Base-by-base conservation (phyloP, 768 basidiomycete genomes). In the Phanerochaete sordida region DNA sequence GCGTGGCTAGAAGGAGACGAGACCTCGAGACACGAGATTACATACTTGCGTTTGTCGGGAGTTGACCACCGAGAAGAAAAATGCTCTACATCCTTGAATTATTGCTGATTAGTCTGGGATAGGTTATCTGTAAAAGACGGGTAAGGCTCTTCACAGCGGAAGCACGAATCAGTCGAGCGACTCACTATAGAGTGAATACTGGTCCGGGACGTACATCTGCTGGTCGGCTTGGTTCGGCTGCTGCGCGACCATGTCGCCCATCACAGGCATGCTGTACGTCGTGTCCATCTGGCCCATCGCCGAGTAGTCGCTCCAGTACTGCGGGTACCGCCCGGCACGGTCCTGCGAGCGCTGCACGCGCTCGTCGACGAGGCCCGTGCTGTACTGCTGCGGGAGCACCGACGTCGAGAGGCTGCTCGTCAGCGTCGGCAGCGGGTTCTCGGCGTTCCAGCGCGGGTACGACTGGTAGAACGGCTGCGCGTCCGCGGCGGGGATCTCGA, bases 321-420 rank as follows among this genome's bases (percentile, higher is more conserved):
- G 73, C 48, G 73, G 69, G 63, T 68, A 72, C 26, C 72, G 69
- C 52, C 67, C 62, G 27, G 60, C 62, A 30, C 65, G 64, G 51
- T 64, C 69, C 44, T 62, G 51, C 47, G 49, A 44, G n/a, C 70
- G 57, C 45, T 64, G 52, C 46, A 58, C 60, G 35, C 79, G 75
- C 43, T 83, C 82, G 61, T 85, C 85, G 2, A 82, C 77, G 49
- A 90, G 73, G 0, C 88, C 88, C 3, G 88, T 88, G 72, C 87
- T 90, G 68, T 89, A 91, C 65, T 86, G 75, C 63, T 89, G 88
- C 0, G 89, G 87, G 45, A 91, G 78, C 26, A 88, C 87, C 0
- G 87, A 86, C 19, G 89, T 90, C 23, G 89, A 87, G 45, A 90
- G 66, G 46, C 81, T 77, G 6, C 77, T 77, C 24, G 78, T 68